Conservation (phyloP, 768 basidiomycete species). For the Mycena chlorophos region DNA sequence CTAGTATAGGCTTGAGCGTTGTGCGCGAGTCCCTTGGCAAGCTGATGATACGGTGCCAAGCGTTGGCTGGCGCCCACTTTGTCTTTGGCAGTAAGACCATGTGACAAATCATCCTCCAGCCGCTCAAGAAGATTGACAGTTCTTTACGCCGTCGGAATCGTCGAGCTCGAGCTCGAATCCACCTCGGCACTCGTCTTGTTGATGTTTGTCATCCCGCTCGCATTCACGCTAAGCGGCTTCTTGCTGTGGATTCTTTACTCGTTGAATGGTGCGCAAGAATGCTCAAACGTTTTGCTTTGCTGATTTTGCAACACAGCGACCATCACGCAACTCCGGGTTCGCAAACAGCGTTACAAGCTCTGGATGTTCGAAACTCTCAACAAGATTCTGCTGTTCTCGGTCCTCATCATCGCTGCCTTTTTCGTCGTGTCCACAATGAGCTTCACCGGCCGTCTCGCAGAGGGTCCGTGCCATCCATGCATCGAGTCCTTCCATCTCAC, state of each 20-base stretch:
- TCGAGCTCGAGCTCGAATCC: conserved; percentile 87
- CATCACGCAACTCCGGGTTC: conserved; percentile 77
- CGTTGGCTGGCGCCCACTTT: conserved; percentile 84
- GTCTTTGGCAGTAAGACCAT: conserved; percentile 83
- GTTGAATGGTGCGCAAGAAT: conserved; percentile 62
- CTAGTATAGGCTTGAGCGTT: conserved; percentile 58
- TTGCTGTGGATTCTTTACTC: conserved; percentile 94
- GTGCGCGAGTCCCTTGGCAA: conserved; percentile 84
- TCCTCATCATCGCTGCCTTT: conserved; percentile 81
- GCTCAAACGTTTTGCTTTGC: neutral
- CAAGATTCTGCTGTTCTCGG: conserved; percentile 79
- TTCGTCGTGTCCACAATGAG: conserved; percentile 91
- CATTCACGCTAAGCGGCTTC: conserved; percentile 94
- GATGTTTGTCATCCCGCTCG: conserved; percentile 90
- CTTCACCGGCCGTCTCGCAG: conserved; percentile 87
- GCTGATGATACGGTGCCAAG: conserved; percentile 81
- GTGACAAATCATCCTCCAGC: neutral
- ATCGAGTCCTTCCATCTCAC: neutral
- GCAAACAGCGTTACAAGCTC: conserved; percentile 85
- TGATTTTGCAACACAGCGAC: conserved; percentile 56
- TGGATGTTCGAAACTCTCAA: conserved; percentile 88
- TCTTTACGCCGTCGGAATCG: conserved; percentile 92
- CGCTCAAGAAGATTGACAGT: conserved; percentile 43
- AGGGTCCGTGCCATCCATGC: conserved; percentile 54
- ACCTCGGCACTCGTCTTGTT: conserved; percentile 83